Evolutionary conservation across 768 basidiomycete species (phyloP), one percentile per base, ranked within the genome.

Genomic region (Lentinus brumalis): DNA sequence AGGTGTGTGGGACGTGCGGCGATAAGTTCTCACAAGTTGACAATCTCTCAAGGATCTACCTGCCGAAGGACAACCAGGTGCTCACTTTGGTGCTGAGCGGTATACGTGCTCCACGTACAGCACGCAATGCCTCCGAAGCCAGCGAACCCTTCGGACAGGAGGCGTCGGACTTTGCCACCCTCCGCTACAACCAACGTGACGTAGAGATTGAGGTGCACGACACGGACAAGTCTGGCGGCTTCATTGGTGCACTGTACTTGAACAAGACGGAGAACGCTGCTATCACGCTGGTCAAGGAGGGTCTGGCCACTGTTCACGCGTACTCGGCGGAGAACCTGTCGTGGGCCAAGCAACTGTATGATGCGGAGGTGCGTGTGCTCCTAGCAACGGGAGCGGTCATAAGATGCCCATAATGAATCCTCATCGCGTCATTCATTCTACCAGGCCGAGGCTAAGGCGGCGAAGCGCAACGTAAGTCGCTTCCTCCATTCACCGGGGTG

Each of bases 191-290:
- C 89, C 96, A 99, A 73, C 86, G 96, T 31, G 96, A 99, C 69
- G 87, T 94, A 6, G 96, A 99, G 73, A 87, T 98, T 60, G 91
- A 93, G 67, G 87, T 98, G 49, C 93, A 96, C 60, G 83, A 83
- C 15, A 85, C 89, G 15, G 96, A 99, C 78, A 98, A 97, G 75
- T 88, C 90, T 4, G 96, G 96, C 41, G 97, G 97, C 3, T 98
- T 96, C 75, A 96, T 98, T 65, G 96, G 96, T 14, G 76, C 89
- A 1, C 79, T 98, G 56, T 96, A 89, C 73, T 57, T 91, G 66
- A 90, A 91, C 74, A 96, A 94, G 71, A 86, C 81, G 1, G 89
- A 92, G 65, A 98, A 97, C 73, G 90, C 82, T 42, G 97, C 95
- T 1, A 78, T 95, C 41, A 75, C 86, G n/a, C 82, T 99, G 29